Conservation (phyloP, 371 early-diverging fungal genomes). For the Lichtheimia hyalospora region DNA sequence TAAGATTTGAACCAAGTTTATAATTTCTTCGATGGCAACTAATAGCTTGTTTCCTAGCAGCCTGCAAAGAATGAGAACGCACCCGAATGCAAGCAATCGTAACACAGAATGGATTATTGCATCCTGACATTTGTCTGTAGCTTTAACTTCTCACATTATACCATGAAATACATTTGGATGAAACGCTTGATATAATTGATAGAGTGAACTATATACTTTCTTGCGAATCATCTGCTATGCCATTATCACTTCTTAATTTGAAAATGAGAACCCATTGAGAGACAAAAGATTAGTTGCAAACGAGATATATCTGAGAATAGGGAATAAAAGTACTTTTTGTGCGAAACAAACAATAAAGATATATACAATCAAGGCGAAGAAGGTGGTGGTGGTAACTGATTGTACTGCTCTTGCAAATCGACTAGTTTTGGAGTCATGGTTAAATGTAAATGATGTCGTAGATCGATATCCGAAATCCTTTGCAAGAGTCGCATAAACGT, state of each 20-base stretch:
- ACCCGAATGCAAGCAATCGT: slow-evolving; percentile 66
- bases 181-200: too few species aligned
- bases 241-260: too few species aligned
- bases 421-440: neutral
- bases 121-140: neutral
- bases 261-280: too few species aligned
- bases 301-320: neutral
- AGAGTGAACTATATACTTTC: too few species aligned
- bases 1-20: slow-evolving; percentile 32
- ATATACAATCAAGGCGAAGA: neutral
- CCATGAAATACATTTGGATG: too few species aligned
- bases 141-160: slow-evolving; percentile 3
- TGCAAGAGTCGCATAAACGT: slow-evolving; percentile 25
- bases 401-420: neutral
- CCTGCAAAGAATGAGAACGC: slow-evolving; percentile 50
- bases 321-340: neutral
- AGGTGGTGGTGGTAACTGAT: neutral
- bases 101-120: slow-evolving; percentile 6
- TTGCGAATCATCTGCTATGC: too few species aligned
- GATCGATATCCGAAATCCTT: slow-evolving; percentile 9
- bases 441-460: neutral
- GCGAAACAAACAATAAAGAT: neutral
- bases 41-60: neutral
- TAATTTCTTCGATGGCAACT: neutral
- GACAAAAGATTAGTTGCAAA: too few species aligned